Evolutionary conservation across 495 filamentous ascomycete species (phyloP).

Genomic region (Sporormia fimetaria): DNA sequence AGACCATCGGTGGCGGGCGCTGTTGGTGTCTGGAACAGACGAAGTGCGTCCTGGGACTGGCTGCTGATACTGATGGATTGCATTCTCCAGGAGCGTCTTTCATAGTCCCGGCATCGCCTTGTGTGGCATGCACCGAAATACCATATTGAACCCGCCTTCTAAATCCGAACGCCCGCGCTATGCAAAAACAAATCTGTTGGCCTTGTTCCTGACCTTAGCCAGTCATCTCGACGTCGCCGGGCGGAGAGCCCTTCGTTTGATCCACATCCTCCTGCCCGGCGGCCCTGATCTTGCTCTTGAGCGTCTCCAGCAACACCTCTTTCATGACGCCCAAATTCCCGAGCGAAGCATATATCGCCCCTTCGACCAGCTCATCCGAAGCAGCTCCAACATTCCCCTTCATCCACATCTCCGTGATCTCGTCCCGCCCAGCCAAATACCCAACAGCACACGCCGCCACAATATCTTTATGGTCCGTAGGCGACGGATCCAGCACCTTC

Average conservation of each 20-base stretch:
- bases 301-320: slow-evolving; percentile 47
- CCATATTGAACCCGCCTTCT: no score
- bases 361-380: slow-evolving; percentile 47
- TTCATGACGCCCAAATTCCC: slow-evolving; percentile 47
- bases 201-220: slow-evolving; percentile 6
- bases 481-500: slow-evolving; percentile 72
- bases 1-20: no score
- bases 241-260: neutral
- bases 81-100: no score
- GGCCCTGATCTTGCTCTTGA: slow-evolving; percentile 28
- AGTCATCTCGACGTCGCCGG: slow-evolving; percentile 16
- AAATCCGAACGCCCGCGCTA: slow-evolving; percentile 23
- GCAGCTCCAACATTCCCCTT: slow-evolving; percentile 56
- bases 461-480: slow-evolving; percentile 67
- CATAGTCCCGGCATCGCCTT: no score
- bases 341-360: slow-evolving; percentile 51
- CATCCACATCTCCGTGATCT: slow-evolving; percentile 88
- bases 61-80: no score
- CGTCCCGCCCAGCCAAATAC: slow-evolving; percentile 77
- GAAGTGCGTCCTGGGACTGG: no score
- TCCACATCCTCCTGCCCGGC: neutral
- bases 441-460: slow-evolving; percentile 77
- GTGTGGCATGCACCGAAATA: no score
- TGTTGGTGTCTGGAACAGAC: no score
- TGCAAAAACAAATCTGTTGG: slow-evolving; percentile 6